Evolutionary conservation across 192 early-diverging fungal species (phyloP).

Genomic region (Phycomyces nitens): DNA sequence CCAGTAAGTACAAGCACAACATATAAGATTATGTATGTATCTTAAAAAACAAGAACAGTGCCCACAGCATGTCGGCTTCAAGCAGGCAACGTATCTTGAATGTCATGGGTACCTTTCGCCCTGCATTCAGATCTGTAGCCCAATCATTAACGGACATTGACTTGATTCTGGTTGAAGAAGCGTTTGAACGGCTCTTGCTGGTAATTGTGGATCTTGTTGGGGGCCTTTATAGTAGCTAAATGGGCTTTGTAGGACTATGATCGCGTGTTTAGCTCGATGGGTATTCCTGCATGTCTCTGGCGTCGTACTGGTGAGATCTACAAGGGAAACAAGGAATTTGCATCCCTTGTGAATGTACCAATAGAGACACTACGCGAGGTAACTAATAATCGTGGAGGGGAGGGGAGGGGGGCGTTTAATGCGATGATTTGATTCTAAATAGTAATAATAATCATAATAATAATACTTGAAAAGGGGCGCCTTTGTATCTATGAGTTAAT

Average conservation of each 20-base stretch:
- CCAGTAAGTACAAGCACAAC: slow-evolving; percentile 40
- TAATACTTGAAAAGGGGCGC: slow-evolving; percentile 16
- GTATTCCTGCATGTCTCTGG: slow-evolving; percentile 93
- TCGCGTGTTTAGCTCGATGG: slow-evolving; percentile 92
- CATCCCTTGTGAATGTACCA: slow-evolving; percentile 78
- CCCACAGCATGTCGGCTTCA: slow-evolving; percentile 60
- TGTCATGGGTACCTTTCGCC: slow-evolving; percentile 87
- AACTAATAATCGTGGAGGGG: slow-evolving; percentile 8
- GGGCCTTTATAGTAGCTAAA: too few relatives aligned
- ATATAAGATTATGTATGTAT: too few relatives aligned
- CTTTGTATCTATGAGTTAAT: slow-evolving; percentile 54
- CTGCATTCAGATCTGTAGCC: slow-evolving; percentile 85
- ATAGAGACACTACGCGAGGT: slow-evolving; percentile 78
- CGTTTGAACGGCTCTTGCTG: slow-evolving; percentile 89
- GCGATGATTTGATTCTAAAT: too few relatives aligned
- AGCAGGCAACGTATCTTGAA: slow-evolving; percentile 78
- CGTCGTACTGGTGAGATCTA: slow-evolving; percentile 95
- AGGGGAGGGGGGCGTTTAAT: too few relatives aligned
- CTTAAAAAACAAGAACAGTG: too few relatives aligned
- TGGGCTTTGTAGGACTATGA: slow-evolving; percentile 76
- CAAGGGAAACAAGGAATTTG: slow-evolving; percentile 96
- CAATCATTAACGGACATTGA: slow-evolving; percentile 92
- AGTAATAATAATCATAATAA: too few relatives aligned
- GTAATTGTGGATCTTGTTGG: too few relatives aligned
- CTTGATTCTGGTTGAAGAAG: slow-evolving; percentile 92